A percentile compares a stretch with the other conserved stretches of the same genome.
Evolutionary conservation across 2,329 filamentous ascomycete genomes (phyloP).

Genomic region (Aspergillus unguis): DNA sequence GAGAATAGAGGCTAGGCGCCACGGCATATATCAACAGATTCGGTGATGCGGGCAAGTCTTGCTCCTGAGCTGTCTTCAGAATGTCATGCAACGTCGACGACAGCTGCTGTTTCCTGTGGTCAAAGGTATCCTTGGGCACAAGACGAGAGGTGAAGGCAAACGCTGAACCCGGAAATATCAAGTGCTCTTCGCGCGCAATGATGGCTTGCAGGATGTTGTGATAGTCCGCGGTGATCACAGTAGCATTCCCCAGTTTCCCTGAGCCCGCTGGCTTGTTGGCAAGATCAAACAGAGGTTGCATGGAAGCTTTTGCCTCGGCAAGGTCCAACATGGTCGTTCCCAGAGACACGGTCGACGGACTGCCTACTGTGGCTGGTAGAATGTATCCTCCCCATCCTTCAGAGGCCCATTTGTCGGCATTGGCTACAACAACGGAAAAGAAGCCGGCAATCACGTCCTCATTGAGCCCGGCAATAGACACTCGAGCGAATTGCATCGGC

Average conservation of each 20-base stretch:
- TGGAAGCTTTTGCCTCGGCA: conserved; percentile 9
- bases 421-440: conserved; percentile 12
- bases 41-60: neutral
- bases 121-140: conserved; percentile 6
- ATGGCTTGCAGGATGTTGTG: conserved; percentile 2
- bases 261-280: conserved; percentile 1
- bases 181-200: neutral
- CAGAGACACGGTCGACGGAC: conserved; percentile 6
- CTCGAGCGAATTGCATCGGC: conserved; percentile 11
- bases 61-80: neutral
- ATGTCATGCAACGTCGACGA: conserved; percentile 8
- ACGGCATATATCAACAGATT: conserved; percentile 7
- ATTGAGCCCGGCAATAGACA: conserved; percentile 2
- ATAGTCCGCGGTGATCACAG: neutral
- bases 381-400: conserved; percentile 23
- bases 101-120: conserved; percentile 9
- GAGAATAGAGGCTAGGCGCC: conserved; percentile 10
- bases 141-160: conserved; percentile 11
- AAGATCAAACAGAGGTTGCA: conserved; percentile 12
- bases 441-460: neutral
- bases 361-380: neutral
- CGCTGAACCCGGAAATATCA: conserved; percentile 3
- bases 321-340: conserved; percentile 13
- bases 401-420: conserved; percentile 18
- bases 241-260: conserved; percentile 1